A percentile compares a stretch with the other conserved stretches of the same genome.
Conservation (phyloP, 805 yeast genomes). For the Barnettozyma sp. region DNA sequence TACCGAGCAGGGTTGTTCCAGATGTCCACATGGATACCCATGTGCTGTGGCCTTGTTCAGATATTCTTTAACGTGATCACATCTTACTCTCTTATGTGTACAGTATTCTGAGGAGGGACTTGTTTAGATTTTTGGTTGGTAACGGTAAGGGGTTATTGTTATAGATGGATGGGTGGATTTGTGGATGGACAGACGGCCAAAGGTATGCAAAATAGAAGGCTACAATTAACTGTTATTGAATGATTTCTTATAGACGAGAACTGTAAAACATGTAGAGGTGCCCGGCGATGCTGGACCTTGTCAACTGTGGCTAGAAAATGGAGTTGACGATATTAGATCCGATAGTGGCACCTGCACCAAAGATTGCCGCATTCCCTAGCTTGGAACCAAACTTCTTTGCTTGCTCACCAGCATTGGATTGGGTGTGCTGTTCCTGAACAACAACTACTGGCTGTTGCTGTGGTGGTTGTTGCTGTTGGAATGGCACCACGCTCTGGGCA, state of each 20-base stretch:
- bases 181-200: neutral
- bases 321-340: conserved; percentile 78
- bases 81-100: conserved; percentile 53
- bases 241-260: no score
- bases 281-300: no score
- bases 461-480: conserved; percentile 25
- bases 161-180: neutral
- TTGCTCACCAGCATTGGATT: conserved; percentile 10
- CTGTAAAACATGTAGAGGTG: no score
- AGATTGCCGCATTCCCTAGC: conserved; percentile 86
- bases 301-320: conserved; percentile 39
- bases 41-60: conserved; percentile 68
- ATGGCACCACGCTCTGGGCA: conserved; percentile 29
- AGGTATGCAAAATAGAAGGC: neutral
- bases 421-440: conserved; percentile 27
- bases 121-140: neutral
- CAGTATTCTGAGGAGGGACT: conserved; percentile 30
- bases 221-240: neutral
- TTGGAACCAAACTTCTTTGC: conserved; percentile 68
- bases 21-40: conserved; percentile 95
- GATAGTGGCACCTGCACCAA: conserved; percentile 94
- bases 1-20: conserved; percentile 75
- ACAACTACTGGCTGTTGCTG: conserved; percentile 25
- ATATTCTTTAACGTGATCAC: conserved; percentile 60
- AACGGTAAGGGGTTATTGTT: neutral